Evolutionary conservation across 1,284 basidiomycete genomes (phyloP).

Genomic region (Sanghuangporus baumii): DNA sequence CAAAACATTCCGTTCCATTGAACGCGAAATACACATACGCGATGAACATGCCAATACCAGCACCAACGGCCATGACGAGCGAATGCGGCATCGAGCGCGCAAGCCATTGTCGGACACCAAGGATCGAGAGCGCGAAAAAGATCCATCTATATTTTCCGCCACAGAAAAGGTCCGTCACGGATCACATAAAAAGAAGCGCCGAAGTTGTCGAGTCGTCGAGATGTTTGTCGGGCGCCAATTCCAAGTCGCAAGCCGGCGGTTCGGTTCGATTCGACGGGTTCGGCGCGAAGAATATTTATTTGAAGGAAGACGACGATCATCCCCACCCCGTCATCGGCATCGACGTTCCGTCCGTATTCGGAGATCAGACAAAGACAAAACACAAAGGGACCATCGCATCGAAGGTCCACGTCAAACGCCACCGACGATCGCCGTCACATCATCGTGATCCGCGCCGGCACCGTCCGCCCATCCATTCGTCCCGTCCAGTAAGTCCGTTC

Average conservation of each 20-base stretch:
- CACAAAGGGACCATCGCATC: too few species aligned
- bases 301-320: not conserved
- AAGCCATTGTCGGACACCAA: constrained; percentile 89
- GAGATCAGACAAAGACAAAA: too few species aligned
- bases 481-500: not conserved
- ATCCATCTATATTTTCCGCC: constrained; percentile 50
- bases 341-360: not conserved
- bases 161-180: not conserved
- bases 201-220: not conserved
- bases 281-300: not conserved
- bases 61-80: constrained; percentile 77
- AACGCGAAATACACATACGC: constrained; percentile 34
- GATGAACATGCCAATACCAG: constrained; percentile 85
- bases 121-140: constrained; percentile 76
- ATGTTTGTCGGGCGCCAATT: not conserved
- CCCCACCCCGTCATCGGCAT: not conserved
- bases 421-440: not conserved
- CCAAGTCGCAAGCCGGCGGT: not conserved
- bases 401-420: not conserved
- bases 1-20: constrained; percentile 28
- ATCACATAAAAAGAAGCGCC: not conserved
- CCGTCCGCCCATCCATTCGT: not conserved
- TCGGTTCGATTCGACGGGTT: not conserved
- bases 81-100: constrained; percentile 86
- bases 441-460: not conserved